Evolutionary conservation across 2,329 filamentous ascomycete species (phyloP), one percentile per base, ranked within the genome.

Genomic region (Kalmusia sp.): DNA sequence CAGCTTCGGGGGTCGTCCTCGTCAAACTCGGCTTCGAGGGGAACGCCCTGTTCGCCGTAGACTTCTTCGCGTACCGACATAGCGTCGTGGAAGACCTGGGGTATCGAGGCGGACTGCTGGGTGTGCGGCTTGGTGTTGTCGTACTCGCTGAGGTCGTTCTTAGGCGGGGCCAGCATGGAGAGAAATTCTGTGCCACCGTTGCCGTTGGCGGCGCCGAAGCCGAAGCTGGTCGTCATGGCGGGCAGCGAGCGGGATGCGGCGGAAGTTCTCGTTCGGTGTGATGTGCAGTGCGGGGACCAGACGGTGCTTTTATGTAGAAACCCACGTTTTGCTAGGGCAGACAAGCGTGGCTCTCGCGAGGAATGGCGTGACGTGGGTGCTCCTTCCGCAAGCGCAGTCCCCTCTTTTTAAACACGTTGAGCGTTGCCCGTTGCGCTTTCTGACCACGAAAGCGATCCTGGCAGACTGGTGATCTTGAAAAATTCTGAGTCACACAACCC

Each of bases 1-100:
- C 88, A 93, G 62, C 86, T 88, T 30, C 90, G 84, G 1, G 82
- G 62, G 72, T 98, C 93, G 70, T 97, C 92, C 1, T 81, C 77
- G 77, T 97, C 93, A 60, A 91, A 82, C 73, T 98, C 93, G 59
- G 86, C 84, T 31, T 89, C 85, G 1, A 86, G 73, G 0, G 79
- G 76, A 24, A 84, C 79, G 19, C 77, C 72, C 58, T 87, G 85
- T 67, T 87, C 84, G 52, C 81, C 74, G 61, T 83, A 87, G 58
- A 87, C 85, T 33, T 76, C 73, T 51, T 82, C 77, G 31, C 85
- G 84, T 5, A 87, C 77, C 12, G 73, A 71, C 79, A 87, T 84
- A 58, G 83, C 84, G 58, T 86, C 82, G 53, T 70, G 68, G 68
- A 82, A 82, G 51, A 70, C 63, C 51, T 75, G 70, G 2, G 79